These are phyloP conservation scores for Trametes meyenii DNA, from an alignment of 768 basidiomycete genomes.

Conservation along the genomic window DNA sequence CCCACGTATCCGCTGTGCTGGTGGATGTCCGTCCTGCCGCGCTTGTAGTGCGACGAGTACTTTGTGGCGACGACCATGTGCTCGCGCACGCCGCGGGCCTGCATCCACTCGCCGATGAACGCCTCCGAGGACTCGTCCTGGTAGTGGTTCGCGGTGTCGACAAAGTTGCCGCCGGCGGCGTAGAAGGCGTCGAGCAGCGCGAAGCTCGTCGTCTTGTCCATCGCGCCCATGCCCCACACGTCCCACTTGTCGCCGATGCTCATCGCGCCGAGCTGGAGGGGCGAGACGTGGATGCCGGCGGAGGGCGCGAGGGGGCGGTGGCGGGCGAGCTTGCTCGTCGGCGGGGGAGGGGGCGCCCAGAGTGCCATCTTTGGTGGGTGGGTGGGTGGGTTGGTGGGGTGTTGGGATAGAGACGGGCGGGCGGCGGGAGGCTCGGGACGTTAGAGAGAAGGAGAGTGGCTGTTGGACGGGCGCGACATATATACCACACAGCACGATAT, in stretches of 20 bases:
- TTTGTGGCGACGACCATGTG: constrained; percentile 40
- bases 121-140: constrained; percentile 41
- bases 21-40: constrained; percentile 21
- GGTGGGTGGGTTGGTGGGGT: too few relatives aligned
- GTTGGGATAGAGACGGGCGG: too few relatives aligned
- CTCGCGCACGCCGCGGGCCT: constrained; percentile 38
- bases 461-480: too few relatives aligned
- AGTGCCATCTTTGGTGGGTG: not conserved
- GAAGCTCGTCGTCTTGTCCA: constrained; percentile 41
- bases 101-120: constrained; percentile 48
- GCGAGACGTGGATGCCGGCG: constrained; percentile 42
- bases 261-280: constrained; percentile 43
- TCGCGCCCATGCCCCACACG: constrained; percentile 30
- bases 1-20: constrained; percentile 45
- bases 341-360: constrained; percentile 20
- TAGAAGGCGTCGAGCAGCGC: constrained; percentile 23
- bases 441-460: too few relatives aligned
- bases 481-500: too few relatives aligned
- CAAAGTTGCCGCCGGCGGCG: constrained; percentile 35
- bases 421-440: too few relatives aligned
- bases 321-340: constrained; percentile 32
- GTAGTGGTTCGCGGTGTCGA: constrained; percentile 39
- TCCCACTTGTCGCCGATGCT: constrained; percentile 44
- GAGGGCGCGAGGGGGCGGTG: constrained; percentile 38
- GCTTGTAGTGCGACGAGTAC: constrained; percentile 35